Conservation (phyloP, 1,139 yeast species). For the Debaryomyces psychrophilus region DNA sequence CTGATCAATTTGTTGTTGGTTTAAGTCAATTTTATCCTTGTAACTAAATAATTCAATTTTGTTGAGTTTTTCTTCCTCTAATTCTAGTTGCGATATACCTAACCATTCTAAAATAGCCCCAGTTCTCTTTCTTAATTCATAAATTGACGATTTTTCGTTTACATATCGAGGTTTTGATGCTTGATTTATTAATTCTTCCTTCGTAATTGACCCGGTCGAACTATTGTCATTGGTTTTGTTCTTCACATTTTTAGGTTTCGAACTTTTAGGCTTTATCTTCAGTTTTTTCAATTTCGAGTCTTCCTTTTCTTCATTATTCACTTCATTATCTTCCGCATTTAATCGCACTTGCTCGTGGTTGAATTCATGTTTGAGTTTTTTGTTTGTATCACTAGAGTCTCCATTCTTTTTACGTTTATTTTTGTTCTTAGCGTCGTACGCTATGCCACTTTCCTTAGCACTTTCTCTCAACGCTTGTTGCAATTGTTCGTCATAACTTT, state of each 20-base stretch:
- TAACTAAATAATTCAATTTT: constrained; percentile 51
- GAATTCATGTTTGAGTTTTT: constrained; percentile 10
- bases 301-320: constrained; percentile 17
- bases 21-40: constrained; percentile 19
- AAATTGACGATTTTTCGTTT: constrained; percentile 68
- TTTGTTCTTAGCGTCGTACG: constrained; percentile 13
- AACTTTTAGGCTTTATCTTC: constrained; percentile 14
- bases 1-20: constrained; percentile 24
- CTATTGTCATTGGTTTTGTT: constrained; percentile 10
- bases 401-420: constrained; percentile 30
- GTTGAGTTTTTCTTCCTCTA: constrained; percentile 67
- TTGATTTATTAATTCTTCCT: constrained; percentile 54
- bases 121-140: constrained; percentile 84
- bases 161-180: constrained; percentile 85
- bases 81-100: constrained; percentile 79
- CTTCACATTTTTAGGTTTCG: constrained; percentile 18
- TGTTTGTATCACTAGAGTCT: constrained; percentile 13
- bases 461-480: constrained; percentile 74
- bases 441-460: constrained; percentile 47
- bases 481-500: constrained; percentile 66
- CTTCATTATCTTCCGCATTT: constrained; percentile 15
- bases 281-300: constrained; percentile 14
- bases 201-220: constrained; percentile 25
- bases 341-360: constrained; percentile 5
- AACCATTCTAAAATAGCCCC: constrained; percentile 91